A percentile compares a stretch with the other conserved stretches of the same genome.
Evolutionary conservation across 345 rosid species (phyloP).

Genomic region (Acer campestre): DNA sequence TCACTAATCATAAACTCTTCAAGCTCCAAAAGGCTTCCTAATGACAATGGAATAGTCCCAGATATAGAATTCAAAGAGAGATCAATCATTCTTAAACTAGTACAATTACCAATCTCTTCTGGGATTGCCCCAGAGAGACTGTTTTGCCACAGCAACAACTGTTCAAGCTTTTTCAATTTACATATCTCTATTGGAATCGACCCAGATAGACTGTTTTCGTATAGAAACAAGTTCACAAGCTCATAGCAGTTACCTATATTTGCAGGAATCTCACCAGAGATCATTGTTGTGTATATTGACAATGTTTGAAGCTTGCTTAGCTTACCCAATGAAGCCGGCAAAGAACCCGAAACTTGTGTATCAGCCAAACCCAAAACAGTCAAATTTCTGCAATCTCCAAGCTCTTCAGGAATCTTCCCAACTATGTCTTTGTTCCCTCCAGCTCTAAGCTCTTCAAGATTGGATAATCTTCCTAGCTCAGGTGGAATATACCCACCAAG

Average conservation of each 20-base stretch:
- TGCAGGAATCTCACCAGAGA: constrained; percentile 88
- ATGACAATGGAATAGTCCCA: constrained; percentile 65
- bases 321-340: constrained; percentile 76
- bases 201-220: constrained; percentile 83
- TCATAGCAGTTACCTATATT: constrained; percentile 83
- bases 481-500: constrained; percentile 67
- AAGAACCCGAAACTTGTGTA: constrained; percentile 65
- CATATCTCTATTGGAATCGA: constrained; percentile 73
- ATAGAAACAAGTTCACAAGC: constrained; percentile 77
- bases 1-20: constrained; percentile 88
- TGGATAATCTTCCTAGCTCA: constrained; percentile 65
- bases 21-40: constrained; percentile 63
- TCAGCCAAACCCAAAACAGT: constrained; percentile 82
- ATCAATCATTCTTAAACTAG: constrained; percentile 68
- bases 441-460: constrained; percentile 69
- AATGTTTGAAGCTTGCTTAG: constrained; percentile 70
- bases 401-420: constrained; percentile 73
- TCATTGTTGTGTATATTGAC: constrained; percentile 70
- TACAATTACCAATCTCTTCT: constrained; percentile 83
- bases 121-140: constrained; percentile 78
- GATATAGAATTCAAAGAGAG: constrained; percentile 81
- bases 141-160: constrained; percentile 78
- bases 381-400: constrained; percentile 74
- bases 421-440: constrained; percentile 83
- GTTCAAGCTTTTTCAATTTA: constrained; percentile 69